Conservation (phyloP, 345 rosid genomes). For the Corchorus olitorius region DNA sequence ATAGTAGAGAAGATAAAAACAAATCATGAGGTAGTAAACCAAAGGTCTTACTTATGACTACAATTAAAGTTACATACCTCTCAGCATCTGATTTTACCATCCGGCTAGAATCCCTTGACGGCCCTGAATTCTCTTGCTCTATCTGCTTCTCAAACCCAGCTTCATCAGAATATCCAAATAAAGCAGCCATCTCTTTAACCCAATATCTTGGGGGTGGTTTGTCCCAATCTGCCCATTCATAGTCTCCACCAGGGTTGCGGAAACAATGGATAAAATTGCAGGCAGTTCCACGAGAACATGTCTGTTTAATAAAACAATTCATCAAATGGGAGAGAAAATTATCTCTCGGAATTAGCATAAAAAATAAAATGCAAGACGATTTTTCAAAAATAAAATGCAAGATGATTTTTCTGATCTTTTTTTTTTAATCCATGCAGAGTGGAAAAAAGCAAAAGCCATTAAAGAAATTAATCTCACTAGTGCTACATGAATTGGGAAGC, state of each 20-base stretch:
- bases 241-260: slow-evolving; percentile 96
- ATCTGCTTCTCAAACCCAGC: slow-evolving; percentile 36
- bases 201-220: slow-evolving; percentile 92
- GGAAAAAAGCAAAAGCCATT: slow-evolving; percentile 16
- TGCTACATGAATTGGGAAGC: slow-evolving; percentile 14
- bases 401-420: background rate
- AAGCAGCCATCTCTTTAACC: slow-evolving; percentile 73
- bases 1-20: slow-evolving; percentile 15
- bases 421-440: background rate
- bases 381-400: slow-evolving; percentile 1
- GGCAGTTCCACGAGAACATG: slow-evolving; percentile 88
- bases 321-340: slow-evolving; percentile 4
- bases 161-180: slow-evolving; percentile 77
- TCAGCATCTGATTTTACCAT: slow-evolving; percentile 34
- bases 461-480: slow-evolving; percentile 7
- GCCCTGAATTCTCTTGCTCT: slow-evolving; percentile 38
- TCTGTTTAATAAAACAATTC: slow-evolving; percentile 42
- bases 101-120: slow-evolving; percentile 34
- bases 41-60: background rate
- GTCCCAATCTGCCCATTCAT: slow-evolving; percentile 98
- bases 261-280: slow-evolving; percentile 99
- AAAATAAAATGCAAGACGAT: background rate
- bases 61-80: slow-evolving; percentile 39
- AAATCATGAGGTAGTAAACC: slow-evolving; percentile 3
- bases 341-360: background rate